Evolutionary conservation across 352 stramenopile species (phyloP).

Genomic region (Phytophthora citrophthora): DNA sequence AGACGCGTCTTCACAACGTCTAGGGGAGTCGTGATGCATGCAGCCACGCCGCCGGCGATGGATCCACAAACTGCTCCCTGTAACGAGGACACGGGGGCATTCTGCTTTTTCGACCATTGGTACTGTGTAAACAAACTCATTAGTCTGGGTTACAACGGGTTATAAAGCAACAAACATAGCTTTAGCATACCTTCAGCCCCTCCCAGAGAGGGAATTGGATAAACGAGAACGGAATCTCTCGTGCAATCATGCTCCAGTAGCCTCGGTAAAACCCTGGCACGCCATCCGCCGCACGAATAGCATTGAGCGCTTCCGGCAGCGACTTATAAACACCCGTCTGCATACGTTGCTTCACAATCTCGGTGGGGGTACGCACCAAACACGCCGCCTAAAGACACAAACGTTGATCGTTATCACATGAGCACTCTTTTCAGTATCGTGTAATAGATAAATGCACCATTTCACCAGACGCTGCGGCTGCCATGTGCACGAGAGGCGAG

Average conservation of each 20-base stretch:
- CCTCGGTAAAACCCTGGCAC: conserved; percentile 95
- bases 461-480: conserved; percentile 94
- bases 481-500: conserved; percentile 95
- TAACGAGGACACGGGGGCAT: conserved; percentile 82
- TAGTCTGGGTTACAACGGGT: background rate
- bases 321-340: conserved; percentile 94
- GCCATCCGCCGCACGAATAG: conserved; percentile 83
- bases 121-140: conserved; percentile 45
- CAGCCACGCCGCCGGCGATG: conserved; percentile 94
- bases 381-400: conserved; percentile 85
- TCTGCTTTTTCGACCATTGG: conserved; percentile 82
- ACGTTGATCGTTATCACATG: background rate
- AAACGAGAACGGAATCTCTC: conserved; percentile 99
- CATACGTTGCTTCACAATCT: conserved; percentile 99
- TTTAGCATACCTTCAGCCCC: conserved; percentile 88
- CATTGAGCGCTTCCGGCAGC: conserved; percentile 66
- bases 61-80: conserved; percentile 96
- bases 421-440: background rate
- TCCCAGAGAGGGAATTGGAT: conserved; percentile 99
- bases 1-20: conserved; percentile 99
- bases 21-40: conserved; percentile 98
- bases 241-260: conserved; percentile 98
- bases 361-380: conserved; percentile 98
- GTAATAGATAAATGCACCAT: conserved; percentile 52
- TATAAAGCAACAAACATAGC: background rate